Evolutionary conservation across 805 yeast genomes (phyloP), one percentile per base, ranked within the genome.

Genomic region (Jamesozyma lodderae): DNA sequence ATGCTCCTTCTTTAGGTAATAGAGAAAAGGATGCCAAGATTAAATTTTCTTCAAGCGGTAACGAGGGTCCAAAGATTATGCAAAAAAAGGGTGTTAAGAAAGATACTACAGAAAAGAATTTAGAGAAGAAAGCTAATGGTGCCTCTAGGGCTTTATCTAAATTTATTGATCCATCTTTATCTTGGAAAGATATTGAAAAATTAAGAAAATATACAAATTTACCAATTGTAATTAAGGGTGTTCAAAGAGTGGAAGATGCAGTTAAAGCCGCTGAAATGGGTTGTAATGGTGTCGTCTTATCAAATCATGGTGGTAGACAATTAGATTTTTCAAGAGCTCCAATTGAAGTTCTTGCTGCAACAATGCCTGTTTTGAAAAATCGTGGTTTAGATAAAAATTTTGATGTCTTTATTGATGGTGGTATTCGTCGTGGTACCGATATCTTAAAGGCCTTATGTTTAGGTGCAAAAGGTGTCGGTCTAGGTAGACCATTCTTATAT

Each of bases 251-350:
- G 31, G 88, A 81, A 44, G 95, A 86, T 54, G 86, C 80, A 1
- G 57, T 84, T 15, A 59, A 64, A 48, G 94, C 95, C 0, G 75
- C 75, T 6, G 81, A 81, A 47, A 61, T 70, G 47, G 90, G 90
- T 2, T 71, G 73, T 23, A 73, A 76, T 30, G 94, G 88, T 29
- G 78, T 85, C 15, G 84, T 86, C 4, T 51, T 85, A 36, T 82
- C 94, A 2, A 85, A 85, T 55, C 95, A 85, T 60, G 95, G 95
- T 43, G 95, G 95, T 27, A 68, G 95, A 43, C 94, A 85, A 60
- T 64, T 85, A 40, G 95, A 85, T 59, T 81, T 75, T 51, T 69
- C 94, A 0, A 71, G 82, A 13, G 76, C 94, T 0, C 81, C 88
- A 1, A 67, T 85, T 24, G 82, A 78, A 55, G 74, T 82, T 6